Evolutionary conservation across 768 basidiomycete species (phyloP).

Genomic region (Boletus vinaceobasis): DNA sequence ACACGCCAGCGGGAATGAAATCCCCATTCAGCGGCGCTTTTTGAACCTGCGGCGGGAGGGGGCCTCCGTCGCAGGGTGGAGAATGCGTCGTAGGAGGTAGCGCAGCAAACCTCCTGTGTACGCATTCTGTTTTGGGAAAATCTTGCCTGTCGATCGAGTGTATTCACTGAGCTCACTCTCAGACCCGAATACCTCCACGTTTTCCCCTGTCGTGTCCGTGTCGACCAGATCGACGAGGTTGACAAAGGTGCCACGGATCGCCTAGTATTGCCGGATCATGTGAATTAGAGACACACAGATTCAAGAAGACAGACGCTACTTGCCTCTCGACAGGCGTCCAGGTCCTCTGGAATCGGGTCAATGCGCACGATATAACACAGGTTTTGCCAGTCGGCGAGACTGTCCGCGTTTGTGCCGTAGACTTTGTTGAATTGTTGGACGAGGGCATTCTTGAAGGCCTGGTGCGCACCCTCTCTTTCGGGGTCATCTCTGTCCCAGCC

Average conservation of each 20-base stretch:
- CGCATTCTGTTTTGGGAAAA: conserved; percentile 12
- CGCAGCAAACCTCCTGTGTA: conserved; percentile 16
- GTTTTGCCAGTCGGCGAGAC: conserved; percentile 9
- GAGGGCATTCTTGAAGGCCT: conserved; percentile 8
- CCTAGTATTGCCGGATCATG: neutral
- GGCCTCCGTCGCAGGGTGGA: neutral
- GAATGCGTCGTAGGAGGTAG: conserved; percentile 15
- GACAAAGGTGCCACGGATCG: neutral
- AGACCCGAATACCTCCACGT: neutral
- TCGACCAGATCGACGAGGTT: conserved; percentile 24
- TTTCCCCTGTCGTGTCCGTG: neutral
- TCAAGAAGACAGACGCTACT: neutral
- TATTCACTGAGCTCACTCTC: conserved; percentile 12
- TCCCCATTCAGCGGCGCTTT: conserved; percentile 13
- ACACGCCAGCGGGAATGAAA: conserved; percentile 1
- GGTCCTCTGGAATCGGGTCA: conserved; percentile 2
- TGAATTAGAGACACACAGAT: neutral
- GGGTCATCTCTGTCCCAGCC: conserved; percentile 1
- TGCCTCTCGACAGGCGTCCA: conserved; percentile 10
- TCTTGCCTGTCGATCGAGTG: conserved; percentile 5
- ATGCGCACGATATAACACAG: conserved; percentile 6
- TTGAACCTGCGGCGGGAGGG: neutral
- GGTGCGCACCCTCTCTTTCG: neutral
- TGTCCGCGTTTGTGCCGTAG: conserved; percentile 7
- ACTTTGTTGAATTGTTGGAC: conserved; percentile 15